phyloP scores from a whole-genome alignment of 139 green algal species.

The Micromonas pusilla region DNA sequence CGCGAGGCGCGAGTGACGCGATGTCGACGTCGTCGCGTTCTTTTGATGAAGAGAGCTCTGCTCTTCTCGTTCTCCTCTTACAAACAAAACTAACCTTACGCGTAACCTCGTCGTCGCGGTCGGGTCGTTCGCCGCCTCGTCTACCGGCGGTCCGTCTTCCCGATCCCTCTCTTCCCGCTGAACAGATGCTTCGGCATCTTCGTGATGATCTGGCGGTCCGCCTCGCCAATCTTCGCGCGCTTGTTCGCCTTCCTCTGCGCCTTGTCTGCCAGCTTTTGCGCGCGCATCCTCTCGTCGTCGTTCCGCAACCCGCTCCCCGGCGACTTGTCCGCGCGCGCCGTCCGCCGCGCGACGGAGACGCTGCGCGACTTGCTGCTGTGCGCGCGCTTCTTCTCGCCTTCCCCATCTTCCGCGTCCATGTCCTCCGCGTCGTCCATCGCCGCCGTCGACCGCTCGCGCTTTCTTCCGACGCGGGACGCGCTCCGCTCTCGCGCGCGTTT shows the following conservation, averaged over 20 bases:
- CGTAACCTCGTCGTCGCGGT: no score
- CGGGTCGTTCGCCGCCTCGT: no score
- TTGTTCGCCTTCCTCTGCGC: conserved; percentile 55
- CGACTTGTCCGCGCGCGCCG: conserved; percentile 14
- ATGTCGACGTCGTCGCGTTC: no score
- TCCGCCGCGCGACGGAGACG: conserved; percentile 38
- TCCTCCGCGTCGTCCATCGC: conserved; percentile 43
- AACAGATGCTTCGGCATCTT: conserved; percentile 98
- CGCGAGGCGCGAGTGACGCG: no score
- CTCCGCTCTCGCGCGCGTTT: conserved; percentile 49
- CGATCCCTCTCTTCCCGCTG: conserved; percentile 71
- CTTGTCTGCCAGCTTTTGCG: conserved; percentile 73
- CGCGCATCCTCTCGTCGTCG: conserved; percentile 57
- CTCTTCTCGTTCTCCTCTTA: not conserved
- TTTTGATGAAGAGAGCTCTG: not conserved
- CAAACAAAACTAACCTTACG: no score
- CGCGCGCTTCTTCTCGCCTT: conserved; percentile 53
- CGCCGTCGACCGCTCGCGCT: conserved; percentile 42
- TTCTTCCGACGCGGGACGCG: conserved; percentile 58
- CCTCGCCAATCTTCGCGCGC: conserved; percentile 48
- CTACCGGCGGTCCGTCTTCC: conserved; percentile 73
- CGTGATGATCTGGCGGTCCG: conserved; percentile 63
- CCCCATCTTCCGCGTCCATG: conserved; percentile 46
- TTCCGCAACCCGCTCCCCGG: conserved; percentile 66
- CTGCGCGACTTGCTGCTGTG: conserved; percentile 67